These are phyloP conservation scores for Monilinia laxa DNA, from an alignment of 2,329 filamentous ascomycete genomes.

Conservation along the genomic window DNA sequence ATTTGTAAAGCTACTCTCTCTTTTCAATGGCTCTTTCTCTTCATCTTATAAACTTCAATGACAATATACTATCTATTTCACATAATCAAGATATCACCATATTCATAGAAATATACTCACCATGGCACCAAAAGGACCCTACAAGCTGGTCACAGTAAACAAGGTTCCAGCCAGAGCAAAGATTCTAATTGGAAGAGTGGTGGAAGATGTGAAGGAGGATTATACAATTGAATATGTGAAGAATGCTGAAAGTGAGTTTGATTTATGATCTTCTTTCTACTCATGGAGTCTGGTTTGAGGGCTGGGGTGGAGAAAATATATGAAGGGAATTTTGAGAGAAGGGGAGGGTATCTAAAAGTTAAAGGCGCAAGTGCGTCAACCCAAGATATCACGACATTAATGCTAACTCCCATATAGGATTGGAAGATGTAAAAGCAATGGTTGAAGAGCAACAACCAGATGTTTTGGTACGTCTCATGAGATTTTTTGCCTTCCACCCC, in stretches of 20 bases:
- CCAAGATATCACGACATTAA: neutral
- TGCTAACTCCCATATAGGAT: slow-evolving; percentile 41
- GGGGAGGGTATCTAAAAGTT: too few species aligned
- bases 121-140: slow-evolving; percentile 53
- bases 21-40: neutral
- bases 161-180: slow-evolving; percentile 65
- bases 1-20: neutral
- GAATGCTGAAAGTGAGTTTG: slow-evolving; percentile 58
- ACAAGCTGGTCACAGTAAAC: slow-evolving; percentile 66
- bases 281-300: too few species aligned
- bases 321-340: too few species aligned
- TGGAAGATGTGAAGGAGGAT: slow-evolving; percentile 59
- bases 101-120: neutral
- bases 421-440: slow-evolving; percentile 55
- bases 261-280: neutral
- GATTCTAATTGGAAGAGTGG: slow-evolving; percentile 59
- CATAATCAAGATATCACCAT: neutral
- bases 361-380: too few species aligned
- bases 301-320: neutral
- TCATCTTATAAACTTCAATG: neutral
- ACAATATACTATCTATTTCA: neutral
- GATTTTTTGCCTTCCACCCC: too few species aligned
- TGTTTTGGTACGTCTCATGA: slow-evolving; percentile 48
- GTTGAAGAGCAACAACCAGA: slow-evolving; percentile 54
- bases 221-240: slow-evolving; percentile 63